Evolutionary conservation across 352 stramenopile genomes (phyloP).

Genomic region (Globisporangium spiculum): DNA sequence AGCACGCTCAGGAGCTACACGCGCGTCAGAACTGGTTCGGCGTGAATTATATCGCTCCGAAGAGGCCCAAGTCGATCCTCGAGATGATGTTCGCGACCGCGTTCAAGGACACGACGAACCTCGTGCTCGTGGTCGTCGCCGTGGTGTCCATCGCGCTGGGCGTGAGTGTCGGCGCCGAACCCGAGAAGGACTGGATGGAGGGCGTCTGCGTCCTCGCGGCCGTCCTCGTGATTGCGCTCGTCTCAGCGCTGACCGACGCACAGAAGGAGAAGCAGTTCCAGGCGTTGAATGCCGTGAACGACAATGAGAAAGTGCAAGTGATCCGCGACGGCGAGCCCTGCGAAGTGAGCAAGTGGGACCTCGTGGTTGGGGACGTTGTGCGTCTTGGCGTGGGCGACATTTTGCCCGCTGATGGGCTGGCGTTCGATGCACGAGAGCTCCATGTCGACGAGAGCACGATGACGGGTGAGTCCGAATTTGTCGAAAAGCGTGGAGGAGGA

Average conservation of each 20-base stretch:
- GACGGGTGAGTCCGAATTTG: conserved; percentile 38
- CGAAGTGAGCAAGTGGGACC: conserved; percentile 27
- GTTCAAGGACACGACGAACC: conserved; percentile 53
- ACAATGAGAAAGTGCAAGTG: conserved; percentile 50
- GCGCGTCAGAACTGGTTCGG: conserved; percentile 21
- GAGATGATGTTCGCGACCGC: conserved; percentile 46
- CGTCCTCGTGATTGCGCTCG: conserved; percentile 87
- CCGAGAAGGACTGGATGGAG: conserved; percentile 5
- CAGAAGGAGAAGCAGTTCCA: conserved; percentile 69
- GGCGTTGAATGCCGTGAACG: conserved; percentile 66
- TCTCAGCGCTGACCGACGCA: conserved; percentile 36
- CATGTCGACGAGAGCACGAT: conserved; percentile 39
- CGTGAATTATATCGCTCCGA: conserved; percentile 32
- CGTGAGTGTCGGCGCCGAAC: conserved; percentile 1
- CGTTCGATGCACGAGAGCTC: conserved; percentile 38
- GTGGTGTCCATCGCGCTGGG: conserved; percentile 30
- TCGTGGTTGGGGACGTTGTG: conserved; percentile 46
- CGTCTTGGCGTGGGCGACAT: conserved; percentile 35
- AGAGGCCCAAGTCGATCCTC: conserved; percentile 17
- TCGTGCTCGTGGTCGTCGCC: conserved; percentile 36
- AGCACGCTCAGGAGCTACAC: background rate
- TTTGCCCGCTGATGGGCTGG: conserved; percentile 35
- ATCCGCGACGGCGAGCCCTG: conserved; percentile 27
- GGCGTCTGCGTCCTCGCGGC: conserved; percentile 66
- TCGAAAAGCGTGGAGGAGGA: conserved; percentile 24